Base-by-base conservation (phyloP, 2,329 filamentous ascomycete species). In the Pseudopithomyces maydicus region DNA sequence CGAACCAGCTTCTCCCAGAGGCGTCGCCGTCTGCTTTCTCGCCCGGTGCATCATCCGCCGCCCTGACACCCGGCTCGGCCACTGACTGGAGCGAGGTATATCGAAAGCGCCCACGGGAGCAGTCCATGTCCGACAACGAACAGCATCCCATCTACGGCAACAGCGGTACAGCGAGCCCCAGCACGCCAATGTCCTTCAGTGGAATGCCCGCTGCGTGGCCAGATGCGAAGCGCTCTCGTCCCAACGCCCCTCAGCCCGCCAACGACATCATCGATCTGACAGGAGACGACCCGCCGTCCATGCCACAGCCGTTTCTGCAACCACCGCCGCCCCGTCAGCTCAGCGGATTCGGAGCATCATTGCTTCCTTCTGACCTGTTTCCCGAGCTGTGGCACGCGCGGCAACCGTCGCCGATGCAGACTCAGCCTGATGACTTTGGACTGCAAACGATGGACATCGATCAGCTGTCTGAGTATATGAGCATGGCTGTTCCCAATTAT, bases 381-480 rank as follows among this genome's bases (percentile, higher is more conserved):
- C 51, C 63, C 1, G 68, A 70, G 38, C 42, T 69, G 4, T 22
- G 48, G 17, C 46, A 55, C 41, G 61, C 58, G 2, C 65, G 63
- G 41, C 51, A 53, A 12, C 51, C 56, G 4, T 52, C 39, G 4
- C 32, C 15, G 1, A 32, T 38, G 4, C 36, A 33, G 11, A 20
- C 32, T 38, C 46, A 49, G 22, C 59, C 62, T 3, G 57, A 66
- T 53, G 61, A 63, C 1, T 68, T 69, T 48, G 54, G 53, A 11
- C 65, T 68, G 32, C 64, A 69, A 2, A 67, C 58, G n/a, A 73
- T 74, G 69, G 44, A 23, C 17, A 29, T 52, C 3, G 58, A 70
- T 6, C 62, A 72, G 17, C 61, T 75, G n/a, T 69, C 67, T 14
- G 49, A 68, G n/a, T 74, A 71, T 44, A 57, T 75, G 41, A 23